Evolutionary conservation across 345 rosid genomes (phyloP), one percentile per base, ranked within the genome.

Genomic region (Boechera retrofracta): DNA sequence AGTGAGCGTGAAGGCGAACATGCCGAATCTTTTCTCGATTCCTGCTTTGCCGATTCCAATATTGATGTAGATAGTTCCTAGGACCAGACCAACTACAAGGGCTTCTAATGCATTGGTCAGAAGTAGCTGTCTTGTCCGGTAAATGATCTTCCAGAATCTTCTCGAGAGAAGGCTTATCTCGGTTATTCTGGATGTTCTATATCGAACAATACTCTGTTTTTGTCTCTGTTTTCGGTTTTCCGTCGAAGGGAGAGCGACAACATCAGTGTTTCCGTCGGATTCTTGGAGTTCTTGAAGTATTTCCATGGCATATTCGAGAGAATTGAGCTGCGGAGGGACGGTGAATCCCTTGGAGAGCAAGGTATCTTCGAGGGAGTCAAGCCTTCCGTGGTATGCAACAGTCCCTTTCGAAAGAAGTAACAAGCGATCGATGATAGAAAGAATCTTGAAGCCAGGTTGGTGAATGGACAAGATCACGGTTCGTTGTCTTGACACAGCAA

Each of bases 361-460:
- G 77, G 85, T 88, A 3, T 67, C 53, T 69, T 89, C 75, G 52
- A 94, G 87, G 3, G 94, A 87, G 60, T 74, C 58, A 12, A 92
- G 72, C 1, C 81, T 83, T 13, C 98, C 98, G 3, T 90, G 91
- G 70, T 92, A 95, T 28, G 89, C 85, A 2, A 94, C 92, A 6
- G 80, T 71, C 67, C 98, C 98, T 75, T 86, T 92, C 7, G 88
- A 83, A 13, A 94, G 80, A 80, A 94, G 64, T 41, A 94, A 83
- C 58, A 94, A 47, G 24, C 80, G 75, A 66, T 92, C 92, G 7
- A 94, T 92, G 32, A 71, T 80, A 35, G 94, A 86, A 12, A 94
- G 87, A 67, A 94, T 92, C 86, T 92, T 94, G 89, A 89, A 94
- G 67, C 93, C 86, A 5, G 98, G 98, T 72, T 94, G 98, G 68